phyloP scores from a whole-genome alignment of 176 grass and related monocot species.

The Olyra latifolia region DNA sequence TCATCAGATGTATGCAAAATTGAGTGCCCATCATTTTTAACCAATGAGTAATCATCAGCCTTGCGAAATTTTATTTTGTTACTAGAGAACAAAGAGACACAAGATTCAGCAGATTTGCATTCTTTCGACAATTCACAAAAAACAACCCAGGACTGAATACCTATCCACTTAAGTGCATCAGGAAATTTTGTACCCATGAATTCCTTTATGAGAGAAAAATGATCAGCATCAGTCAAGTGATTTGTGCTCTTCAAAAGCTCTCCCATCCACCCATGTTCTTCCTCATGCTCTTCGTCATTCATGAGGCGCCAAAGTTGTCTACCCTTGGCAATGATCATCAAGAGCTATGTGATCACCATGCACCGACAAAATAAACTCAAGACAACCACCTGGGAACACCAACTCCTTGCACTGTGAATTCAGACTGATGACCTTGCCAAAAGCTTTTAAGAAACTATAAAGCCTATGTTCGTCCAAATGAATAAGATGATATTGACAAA shows the following conservation, averaged over 20 bases:
- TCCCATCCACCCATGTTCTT: constrained; percentile 43
- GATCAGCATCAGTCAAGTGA: constrained; percentile 53
- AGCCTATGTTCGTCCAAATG: constrained; percentile 73
- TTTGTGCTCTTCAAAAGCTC: constrained; percentile 44
- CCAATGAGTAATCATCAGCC: constrained; percentile 64
- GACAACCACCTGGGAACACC: constrained; percentile 63
- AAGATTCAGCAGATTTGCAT: constrained; percentile 61
- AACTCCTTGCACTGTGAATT: constrained; percentile 62
- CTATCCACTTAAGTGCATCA: constrained; percentile 67
- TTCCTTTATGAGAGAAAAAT: constrained; percentile 66
- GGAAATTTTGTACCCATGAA: constrained; percentile 45
- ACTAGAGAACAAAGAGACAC: constrained; percentile 59
- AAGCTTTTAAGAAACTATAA: constrained; percentile 60
- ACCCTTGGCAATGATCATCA: constrained; percentile 64
- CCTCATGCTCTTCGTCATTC: constrained; percentile 74
- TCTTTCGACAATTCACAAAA: constrained; percentile 66
- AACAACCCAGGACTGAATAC: constrained; percentile 72
- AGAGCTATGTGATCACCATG: constrained; percentile 43
- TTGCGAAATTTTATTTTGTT: constrained; percentile 77
- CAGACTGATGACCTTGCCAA: constrained; percentile 48
- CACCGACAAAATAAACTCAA: constrained; percentile 67
- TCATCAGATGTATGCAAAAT: constrained; percentile 13
- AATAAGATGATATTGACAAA: constrained; percentile 69
- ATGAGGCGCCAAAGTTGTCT: constrained; percentile 76
- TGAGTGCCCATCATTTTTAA: constrained; percentile 38